Evolutionary conservation across 306 rosid species (phyloP).

Genomic region (Lathyrus sativus): DNA sequence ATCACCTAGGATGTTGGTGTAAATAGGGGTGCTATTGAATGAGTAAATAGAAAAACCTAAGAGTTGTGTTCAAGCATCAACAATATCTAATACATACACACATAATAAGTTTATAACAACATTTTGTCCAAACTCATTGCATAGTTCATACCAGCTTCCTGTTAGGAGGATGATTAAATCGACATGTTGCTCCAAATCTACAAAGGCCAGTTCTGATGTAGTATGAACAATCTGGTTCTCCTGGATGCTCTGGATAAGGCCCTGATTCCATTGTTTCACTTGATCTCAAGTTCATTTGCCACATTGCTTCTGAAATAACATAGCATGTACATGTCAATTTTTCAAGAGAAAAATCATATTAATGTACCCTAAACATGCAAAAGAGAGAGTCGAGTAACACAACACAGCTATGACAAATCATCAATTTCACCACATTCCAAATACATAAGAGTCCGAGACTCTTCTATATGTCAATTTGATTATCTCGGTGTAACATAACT

Average conservation of each 20-base stretch:
- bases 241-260: conserved; percentile 88
- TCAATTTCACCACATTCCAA: conserved; percentile 25
- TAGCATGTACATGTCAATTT: conserved; percentile 28
- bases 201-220: conserved; percentile 94
- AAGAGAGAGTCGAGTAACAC: conserved; percentile 23
- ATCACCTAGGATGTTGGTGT: conserved; percentile 11
- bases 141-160: conserved; percentile 80
- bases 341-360: conserved; percentile 24
- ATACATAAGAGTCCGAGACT: not conserved
- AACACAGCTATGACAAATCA: not conserved
- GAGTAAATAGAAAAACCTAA: not conserved
- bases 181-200: conserved; percentile 95
- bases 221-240: conserved; percentile 95
- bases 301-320: conserved; percentile 79
- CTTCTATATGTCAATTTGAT: conserved; percentile 15
- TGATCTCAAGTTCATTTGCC: conserved; percentile 91
- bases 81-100: conserved; percentile 17
- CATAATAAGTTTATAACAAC: conserved; percentile 12
- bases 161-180: conserved; percentile 96
- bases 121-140: conserved; percentile 30
- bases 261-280: conserved; percentile 89
- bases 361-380: not conserved
- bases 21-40: conserved; percentile 8
- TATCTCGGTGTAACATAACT: conserved; percentile 25
- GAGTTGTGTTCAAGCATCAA: conserved; percentile 10